phyloP scores from a whole-genome alignment of 2,329 filamentous ascomycete species.

The Moelleriella libera region DNA sequence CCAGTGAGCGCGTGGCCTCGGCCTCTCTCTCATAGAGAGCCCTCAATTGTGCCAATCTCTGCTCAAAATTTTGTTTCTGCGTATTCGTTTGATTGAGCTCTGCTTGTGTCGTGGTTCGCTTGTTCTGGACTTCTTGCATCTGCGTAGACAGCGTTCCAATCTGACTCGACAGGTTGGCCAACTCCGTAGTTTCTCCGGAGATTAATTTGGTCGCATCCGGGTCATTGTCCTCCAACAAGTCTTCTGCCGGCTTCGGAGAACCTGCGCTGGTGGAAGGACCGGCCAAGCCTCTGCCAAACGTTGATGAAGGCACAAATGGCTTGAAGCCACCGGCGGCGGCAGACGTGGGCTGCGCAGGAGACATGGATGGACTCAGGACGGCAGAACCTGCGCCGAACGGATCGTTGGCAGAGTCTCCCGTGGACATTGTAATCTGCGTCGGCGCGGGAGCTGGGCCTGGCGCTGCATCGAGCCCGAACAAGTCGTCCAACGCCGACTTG shows the following conservation, averaged over 20 bases:
- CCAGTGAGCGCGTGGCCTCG: constrained; percentile 67
- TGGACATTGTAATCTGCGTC: constrained; percentile 49
- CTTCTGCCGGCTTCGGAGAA: constrained; percentile 42
- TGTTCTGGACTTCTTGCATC: constrained; percentile 83
- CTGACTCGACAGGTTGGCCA: constrained; percentile 93
- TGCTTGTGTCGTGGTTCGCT: constrained; percentile 65
- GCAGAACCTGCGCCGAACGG: constrained; percentile 43
- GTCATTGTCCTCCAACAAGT: constrained; percentile 82
- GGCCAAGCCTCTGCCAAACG: constrained; percentile 74
- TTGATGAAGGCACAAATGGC: constrained; percentile 83
- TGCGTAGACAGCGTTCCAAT: constrained; percentile 82
- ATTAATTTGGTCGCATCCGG: constrained; percentile 79
- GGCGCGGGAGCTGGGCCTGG: constrained; percentile 36
- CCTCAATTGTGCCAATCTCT: constrained; percentile 73
- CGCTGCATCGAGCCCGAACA: constrained; percentile 72
- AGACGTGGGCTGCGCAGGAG: constrained; percentile 33
- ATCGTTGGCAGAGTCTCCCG: constrained; percentile 58
- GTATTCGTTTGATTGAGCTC: constrained; percentile 68
- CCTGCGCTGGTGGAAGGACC: constrained; percentile 58
- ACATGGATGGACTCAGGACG: constrained; percentile 30
- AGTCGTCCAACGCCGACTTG: constrained; percentile 79
- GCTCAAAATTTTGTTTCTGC: constrained; percentile 89
- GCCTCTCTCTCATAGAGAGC: constrained; percentile 88
- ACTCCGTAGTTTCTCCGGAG: constrained; percentile 76
- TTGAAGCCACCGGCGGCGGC: constrained; percentile 51